Conservation (phyloP, 176 grass and related monocot species). For the Aechmea fasciata region DNA sequence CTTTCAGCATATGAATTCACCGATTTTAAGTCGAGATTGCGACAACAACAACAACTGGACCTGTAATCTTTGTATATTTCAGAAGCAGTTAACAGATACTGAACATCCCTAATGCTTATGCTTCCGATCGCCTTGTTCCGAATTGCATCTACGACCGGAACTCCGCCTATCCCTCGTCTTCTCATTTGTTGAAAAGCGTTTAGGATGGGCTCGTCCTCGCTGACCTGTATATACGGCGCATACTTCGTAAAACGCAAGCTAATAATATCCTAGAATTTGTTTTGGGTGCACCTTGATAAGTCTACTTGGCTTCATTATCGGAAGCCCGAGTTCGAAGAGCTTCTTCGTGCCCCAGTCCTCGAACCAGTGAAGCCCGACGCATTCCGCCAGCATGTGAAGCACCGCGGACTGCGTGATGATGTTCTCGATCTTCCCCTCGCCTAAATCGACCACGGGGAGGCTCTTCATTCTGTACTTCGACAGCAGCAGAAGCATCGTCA, state of each 20-base stretch:
- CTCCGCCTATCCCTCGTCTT: constrained; percentile 68
- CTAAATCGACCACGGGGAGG: constrained; percentile 77
- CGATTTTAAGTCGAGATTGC: not conserved
- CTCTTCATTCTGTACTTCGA: constrained; percentile 99
- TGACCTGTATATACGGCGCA: constrained; percentile 34
- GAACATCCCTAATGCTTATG: constrained; percentile 98
- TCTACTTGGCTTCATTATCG: constrained; percentile 58
- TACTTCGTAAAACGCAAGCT: not conserved
- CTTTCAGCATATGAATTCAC: not conserved
- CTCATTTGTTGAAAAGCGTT: constrained; percentile 93
- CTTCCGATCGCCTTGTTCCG: constrained; percentile 61
- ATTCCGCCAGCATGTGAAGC: constrained; percentile 94
- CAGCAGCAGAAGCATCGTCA: constrained; percentile 87
- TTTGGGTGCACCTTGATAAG: constrained; percentile 54
- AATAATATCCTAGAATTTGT: not conserved
- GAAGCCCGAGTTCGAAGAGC: constrained; percentile 63
- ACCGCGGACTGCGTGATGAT: constrained; percentile 83
- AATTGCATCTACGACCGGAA: constrained; percentile 76
- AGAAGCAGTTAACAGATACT: constrained; percentile 85
- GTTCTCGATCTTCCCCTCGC: constrained; percentile 77
- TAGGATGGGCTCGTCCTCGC: constrained; percentile 78
- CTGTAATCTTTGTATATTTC: constrained; percentile 97
- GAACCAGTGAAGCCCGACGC: constrained; percentile 90
- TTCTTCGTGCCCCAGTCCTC: constrained; percentile 89
- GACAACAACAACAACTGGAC: constrained; percentile 10